Base-by-base conservation (phyloP, 2,329 filamentous ascomycete species). In the Cercospora zeina region DNA sequence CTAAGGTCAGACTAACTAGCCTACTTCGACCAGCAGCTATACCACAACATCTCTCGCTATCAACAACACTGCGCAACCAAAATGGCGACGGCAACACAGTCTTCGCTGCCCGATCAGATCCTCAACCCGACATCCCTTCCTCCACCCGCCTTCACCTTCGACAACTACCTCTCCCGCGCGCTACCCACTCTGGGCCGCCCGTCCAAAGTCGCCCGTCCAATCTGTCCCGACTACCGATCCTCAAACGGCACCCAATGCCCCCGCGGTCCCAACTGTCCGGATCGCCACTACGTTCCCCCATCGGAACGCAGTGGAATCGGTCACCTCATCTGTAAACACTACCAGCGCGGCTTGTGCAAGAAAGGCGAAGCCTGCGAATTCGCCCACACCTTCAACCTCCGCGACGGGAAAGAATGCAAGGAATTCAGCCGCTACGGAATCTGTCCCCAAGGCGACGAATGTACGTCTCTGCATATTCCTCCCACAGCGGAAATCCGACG, bases 341-440 rank as follows among this genome's bases (percentile, higher is more conserved):
- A 95, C 88, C 87, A 97, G 73, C 90, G 96, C 67, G 93, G 93
- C 0, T 86, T 99, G 19, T 99, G 95, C 83, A 99, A 99, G 76
- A 97, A 97, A 79, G 95, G 93, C 71, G 89, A 97, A 74, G 86
- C 87, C 69, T 99, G 95, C 86, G 95, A 99, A 80, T 99, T 97
- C 73, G 82, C 97, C 54, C 95, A 99, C 82, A 95, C 97, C 79
- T 99, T 97, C 82, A 97, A 99, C 79, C 85, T 99, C 69, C 88
- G 95, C 67, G 93, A 95, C 77, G 97, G 97, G 91, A 93, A 95
- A 66, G 95, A 97, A 80, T 99, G 95, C 80, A 96, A 96, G 73
- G 96, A 96, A 78, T 97, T 93, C 78, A 88, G 92, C 62, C 86
- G 92, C 64, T 96, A 95, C 74, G 91, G 91, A 60, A 97, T 96